Evolutionary conservation across 2,329 filamentous ascomycete species (phyloP), one percentile per base, ranked within the genome.

Genomic region (Lecanosticta acicola): DNA sequence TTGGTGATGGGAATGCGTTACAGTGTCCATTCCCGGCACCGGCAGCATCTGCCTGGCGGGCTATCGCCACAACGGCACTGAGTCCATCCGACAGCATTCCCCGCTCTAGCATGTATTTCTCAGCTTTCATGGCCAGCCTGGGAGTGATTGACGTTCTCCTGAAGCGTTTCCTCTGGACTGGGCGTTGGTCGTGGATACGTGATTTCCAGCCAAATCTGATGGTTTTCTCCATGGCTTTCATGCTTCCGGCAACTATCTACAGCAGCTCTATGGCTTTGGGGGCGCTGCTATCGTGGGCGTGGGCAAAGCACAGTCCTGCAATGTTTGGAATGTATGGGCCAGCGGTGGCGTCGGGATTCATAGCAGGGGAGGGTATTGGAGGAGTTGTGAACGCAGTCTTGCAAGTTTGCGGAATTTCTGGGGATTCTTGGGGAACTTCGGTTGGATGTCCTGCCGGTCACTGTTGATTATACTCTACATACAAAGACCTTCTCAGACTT

Each of bases 31-130:
- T 84, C 66, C 58, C 63, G 4, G 77, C 77, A 2, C 81, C 81
- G 3, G 80, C 79, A 2, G 80, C 83, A 9, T 67, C 74, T 0
- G 80, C 81, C 0, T 84, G 80, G 80, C 70, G 74, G 32, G 80
- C 81, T 9, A n/a, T n/a, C n/a, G n/a, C n/a, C n/a, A n/a, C n/a
- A n/a, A n/a, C n/a, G n/a, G n/a, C n/a, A n/a, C n/a, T n/a, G n/a
- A n/a, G n/a, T n/a, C n/a, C n/a, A n/a, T n/a, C n/a, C n/a, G n/a
- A n/a, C n/a, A n/a, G n/a, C n/a, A n/a, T n/a, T n/a, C n/a, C n/a
- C n/a, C n/a, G n/a, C n/a, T n/a, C n/a, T n/a, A n/a, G n/a, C n/a
- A n/a, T n/a, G n/a, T n/a, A n/a, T n/a, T n/a, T n/a, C n/a, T n/a
- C n/a, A n/a, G n/a, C n/a, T n/a, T n/a, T n/a, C n/a, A n/a, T n/a